Evolutionary conservation across 2,329 filamentous ascomycete genomes (phyloP), one percentile per base, ranked within the genome.

Genomic region (Blumeriella jaapii): DNA sequence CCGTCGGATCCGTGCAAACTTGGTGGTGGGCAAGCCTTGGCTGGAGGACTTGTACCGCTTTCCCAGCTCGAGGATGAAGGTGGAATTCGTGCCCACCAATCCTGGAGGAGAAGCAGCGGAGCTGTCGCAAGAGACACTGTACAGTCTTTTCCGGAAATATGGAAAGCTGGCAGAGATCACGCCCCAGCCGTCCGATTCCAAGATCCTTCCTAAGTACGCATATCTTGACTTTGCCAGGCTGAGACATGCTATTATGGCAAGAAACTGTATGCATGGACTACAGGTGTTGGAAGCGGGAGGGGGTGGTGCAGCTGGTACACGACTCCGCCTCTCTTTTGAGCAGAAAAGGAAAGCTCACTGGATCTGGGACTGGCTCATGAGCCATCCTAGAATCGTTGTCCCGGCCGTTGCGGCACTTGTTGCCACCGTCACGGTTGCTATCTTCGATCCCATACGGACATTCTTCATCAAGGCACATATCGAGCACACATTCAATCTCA

Each of bases 361-460:
- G 62, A 74, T 93, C 37, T 82, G 82, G 64, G 83, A 93, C 45
- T 96, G 86, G 87, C 59, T 96, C 17, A 68, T 82, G 7, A 82
- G 64, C 39, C 91, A 98, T 52, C 87, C 89, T 0, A 72, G 86
- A 31, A 83, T 96, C 29, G 82, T 93, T 16, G 79, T 98, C 29
- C 89, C 91, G 0, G 60, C 82, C 1, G 35, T 94, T 2, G 85
- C 84, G 11, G 89, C 86, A 1, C 60, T 96, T 2, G 55, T 94
- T 18, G 86, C 87, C 0, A 78, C 80, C 20, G 64, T 91, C 30
- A 93, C 87, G 0, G 85, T 95, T 13, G 75, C 83, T 1, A 68
- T 96, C 6, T 96, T 98, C 52, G 91, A 98, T 50, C 91, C 91
- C 0, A 87, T 98, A 39, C 76, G 91, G 28, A 87, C 86, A 0